Evolutionary conservation across 176 grass and related monocot genomes (phyloP), one percentile per base, ranked within the genome.

Genomic region (Phoenix dactylifera): DNA sequence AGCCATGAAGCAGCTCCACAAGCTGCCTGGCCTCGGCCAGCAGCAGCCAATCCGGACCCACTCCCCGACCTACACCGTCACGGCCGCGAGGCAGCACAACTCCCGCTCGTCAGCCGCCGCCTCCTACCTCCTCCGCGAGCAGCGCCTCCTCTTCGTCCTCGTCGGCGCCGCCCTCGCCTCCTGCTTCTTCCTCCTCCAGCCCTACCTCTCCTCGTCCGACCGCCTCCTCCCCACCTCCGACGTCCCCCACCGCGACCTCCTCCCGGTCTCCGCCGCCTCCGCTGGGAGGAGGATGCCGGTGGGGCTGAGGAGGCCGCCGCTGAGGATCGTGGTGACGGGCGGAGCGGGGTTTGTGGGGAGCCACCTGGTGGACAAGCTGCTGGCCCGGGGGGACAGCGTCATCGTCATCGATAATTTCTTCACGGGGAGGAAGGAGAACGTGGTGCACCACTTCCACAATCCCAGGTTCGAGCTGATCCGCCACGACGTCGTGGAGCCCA

Each of bases 81-180:
- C 78, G 79, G 23, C 49, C 5, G 62, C 65, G 25, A 85, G 85
- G 73, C 65, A 77, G 25, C 58, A 16, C 26, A 12, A 24, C 1
- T 25, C 72, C 3, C 72, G 75, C 73, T 86, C 6, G 78, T 78
- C 26, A 77, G 89, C 78, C 49, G 83, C 81, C 71, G 58, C 84
- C 17, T 78, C 78, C 17, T 98, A 98, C 74, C 53, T 98, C 74
- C 82, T 98, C 54, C 82, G 84, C 62, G 94, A 98, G 82, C 88
- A 98, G 74, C 84, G 94, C 57, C 85, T 93, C 49, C 79, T 98
- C 29, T 98, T 98, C 82, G 83, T 98, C 76, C 67, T 98, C 63
- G 74, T 91, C 49, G 94, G 94, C 53, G 94, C 94, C 50, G 73
- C 92, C 63, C 83, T 98, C 76, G 94, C 94, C 44, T 86, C 94